These are phyloP conservation scores for Fusarium paranaense DNA, from an alignment of 2,329 filamentous ascomycete species.

Conservation along the genomic window DNA sequence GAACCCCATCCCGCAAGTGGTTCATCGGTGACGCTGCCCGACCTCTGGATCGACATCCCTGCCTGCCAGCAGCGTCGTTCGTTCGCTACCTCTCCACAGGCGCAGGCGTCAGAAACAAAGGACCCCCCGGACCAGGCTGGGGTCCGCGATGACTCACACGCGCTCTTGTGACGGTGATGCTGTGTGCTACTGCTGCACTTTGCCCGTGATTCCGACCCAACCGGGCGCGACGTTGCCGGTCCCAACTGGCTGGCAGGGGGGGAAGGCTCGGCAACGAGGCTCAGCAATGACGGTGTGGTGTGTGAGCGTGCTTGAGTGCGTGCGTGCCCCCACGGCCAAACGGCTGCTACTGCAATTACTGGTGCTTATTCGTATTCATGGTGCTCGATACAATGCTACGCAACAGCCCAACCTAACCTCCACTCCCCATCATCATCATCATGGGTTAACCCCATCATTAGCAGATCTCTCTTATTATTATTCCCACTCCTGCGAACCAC, in stretches of 20 bases:
- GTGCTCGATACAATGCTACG: conserved; percentile 11
- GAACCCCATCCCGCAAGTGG: conserved; percentile 19
- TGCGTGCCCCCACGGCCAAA: conserved; percentile 14
- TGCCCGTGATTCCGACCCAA: conserved; percentile 15
- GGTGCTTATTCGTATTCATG: conserved; percentile 35
- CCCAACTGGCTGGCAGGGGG: conserved; percentile 30
- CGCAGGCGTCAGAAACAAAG: conserved; percentile 2
- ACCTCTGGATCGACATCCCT: conserved; percentile 41
- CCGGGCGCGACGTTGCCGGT: conserved; percentile 34
- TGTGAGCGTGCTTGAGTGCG: not conserved
- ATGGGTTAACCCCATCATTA: conserved; percentile 23
- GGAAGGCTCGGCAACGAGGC: conserved; percentile 32
- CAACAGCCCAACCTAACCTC: conserved; percentile 31
- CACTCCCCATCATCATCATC: conserved; percentile 18
- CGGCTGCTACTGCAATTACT: not conserved
- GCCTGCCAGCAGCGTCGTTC: conserved; percentile 24
- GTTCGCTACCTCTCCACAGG: not conserved
- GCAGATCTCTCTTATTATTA: conserved; percentile 36
- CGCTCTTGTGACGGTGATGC: conserved; percentile 28
- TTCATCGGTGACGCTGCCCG: conserved; percentile 24
- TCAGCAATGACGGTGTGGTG: conserved; percentile 26
- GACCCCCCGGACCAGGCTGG: conserved; percentile 17
- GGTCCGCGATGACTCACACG: conserved; percentile 41
- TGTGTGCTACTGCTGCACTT: not conserved
- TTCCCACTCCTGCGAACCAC: conserved; percentile 30